phyloP scores from a whole-genome alignment of 257 asterid species.

The Parsonsia alboflavescens region DNA sequence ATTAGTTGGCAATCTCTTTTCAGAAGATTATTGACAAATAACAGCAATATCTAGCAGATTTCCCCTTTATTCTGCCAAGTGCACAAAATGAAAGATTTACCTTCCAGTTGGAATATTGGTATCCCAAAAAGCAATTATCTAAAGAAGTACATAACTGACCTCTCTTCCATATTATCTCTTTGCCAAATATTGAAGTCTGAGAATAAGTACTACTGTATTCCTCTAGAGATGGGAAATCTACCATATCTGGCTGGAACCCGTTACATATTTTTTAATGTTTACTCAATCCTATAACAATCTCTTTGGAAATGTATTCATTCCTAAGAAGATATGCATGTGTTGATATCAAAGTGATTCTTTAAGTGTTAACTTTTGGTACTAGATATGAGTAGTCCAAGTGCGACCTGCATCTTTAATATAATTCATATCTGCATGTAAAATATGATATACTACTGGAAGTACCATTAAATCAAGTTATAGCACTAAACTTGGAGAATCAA shows the following conservation, averaged over 20 bases:
- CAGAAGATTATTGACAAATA: not conserved
- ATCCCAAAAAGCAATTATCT: not conserved
- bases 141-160: not conserved
- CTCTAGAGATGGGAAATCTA: not conserved
- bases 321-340: not conserved
- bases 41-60: not conserved
- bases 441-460: not conserved
- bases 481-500: not conserved
- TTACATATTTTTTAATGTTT: not conserved
- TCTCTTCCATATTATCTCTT: not conserved
- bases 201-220: not conserved
- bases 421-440: not conserved
- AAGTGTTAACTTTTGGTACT: not conserved
- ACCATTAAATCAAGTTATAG: not conserved
- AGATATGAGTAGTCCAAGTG: not conserved
- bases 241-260: not conserved
- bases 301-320: not conserved
- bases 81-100: not conserved
- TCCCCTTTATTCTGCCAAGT: not conserved
- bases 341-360: not conserved
- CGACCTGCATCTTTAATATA: not conserved
- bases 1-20: not conserved
- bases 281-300: not conserved
- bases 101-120: not conserved
- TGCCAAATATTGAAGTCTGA: not conserved